Base-by-base conservation (phyloP, 768 basidiomycete species). In the Suillus variegatus region DNA sequence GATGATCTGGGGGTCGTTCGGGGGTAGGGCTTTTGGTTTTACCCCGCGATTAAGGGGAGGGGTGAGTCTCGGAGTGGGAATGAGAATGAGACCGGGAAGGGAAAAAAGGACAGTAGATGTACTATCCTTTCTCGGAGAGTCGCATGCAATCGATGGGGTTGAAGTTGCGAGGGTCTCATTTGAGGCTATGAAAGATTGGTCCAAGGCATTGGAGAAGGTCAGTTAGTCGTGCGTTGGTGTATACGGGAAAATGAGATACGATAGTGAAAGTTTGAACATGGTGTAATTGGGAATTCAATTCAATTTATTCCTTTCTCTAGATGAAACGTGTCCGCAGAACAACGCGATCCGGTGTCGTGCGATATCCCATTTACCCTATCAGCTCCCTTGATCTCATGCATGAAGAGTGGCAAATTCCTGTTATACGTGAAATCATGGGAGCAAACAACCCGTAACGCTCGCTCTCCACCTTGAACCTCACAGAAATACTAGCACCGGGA, bases 61-160 rank as follows among this genome's bases (percentile, higher is more conserved):
- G 4, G 47, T 22, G n/a, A 4, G 46, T 18, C 3, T n/a, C 20
- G 46, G 47, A 22, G 0, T 49, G 47, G 10, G 22, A 49, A 22
- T 13, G n/a, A 4, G 12, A 49, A 4, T 47, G 20, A 70, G 25
- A 52, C 14, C 4, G 8, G 25, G 14, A 90, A 85, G 71, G 85
- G 28, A 8, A 60, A 72, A 67, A 12, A 71, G 77, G 61, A 75
- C 78, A 7, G 84, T 89, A 20, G 86, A 88, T 55, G 81, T 90
- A 82, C 74, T 90, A 44, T 72, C 81, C 54, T 91, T 90, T 67
- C 83, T 84, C 16, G 84, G 85, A 22, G 87, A 90, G 68, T 80
- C 82, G 2, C 90, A 92, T 73, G 79, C 87, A 4, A 72, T 89
- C 5, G 89, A 89, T 13, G 85, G 87, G 0, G 87, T 90, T 2